Evolutionary conservation across 208 protist species (phyloP), one percentile per base, ranked within the genome.

Genomic region (Acanthamoeba comandoni): DNA sequence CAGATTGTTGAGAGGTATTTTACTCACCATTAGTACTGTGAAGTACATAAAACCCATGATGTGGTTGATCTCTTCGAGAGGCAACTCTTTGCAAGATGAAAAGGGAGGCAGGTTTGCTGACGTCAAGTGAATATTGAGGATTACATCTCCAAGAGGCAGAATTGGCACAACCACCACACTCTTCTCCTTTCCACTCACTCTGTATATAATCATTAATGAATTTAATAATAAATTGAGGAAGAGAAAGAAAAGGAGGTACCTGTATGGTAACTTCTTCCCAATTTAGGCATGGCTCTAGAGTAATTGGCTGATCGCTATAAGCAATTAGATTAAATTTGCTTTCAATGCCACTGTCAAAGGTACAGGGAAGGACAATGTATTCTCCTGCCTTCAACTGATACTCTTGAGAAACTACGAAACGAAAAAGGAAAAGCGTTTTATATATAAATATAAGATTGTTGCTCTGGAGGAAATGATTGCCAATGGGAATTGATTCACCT

Each of bases 21-120:
- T 9, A 57, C 17, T 15, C 43, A 85, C 75, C 77, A 60, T 86
- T 86, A n/a, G 51, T 86, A 29, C 77, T 86, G 31, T 24, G 77
- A 2, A 86, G 51, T 11, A 86, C 24, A 43, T 86, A 86, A 60
- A 86, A 86, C 12, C 77, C 77, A 24, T 86, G 77, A 43, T 86
- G 77, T n/a, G 77, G 51, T 2, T 35, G 52, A 15, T 67, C 35
- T 43, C 5, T 1, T 43, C 35, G 35, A 43, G 35, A 43, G 35
- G 58, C 24, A 26, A 22, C 26, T 75, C 17, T 57, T 57, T 85
- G 75, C 12, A 64, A 19, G 52, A 85, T 43, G 52, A 57, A 67
- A n/a, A 85, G 53, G 8, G 39, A 19, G 2, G 55, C 29, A 60
- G 24, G 39, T 43, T 64, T 4, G 11, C 29, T 19, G 11, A 86